Conservation (phyloP, 1,284 basidiomycete species). For the Abortiporus biennis region DNA sequence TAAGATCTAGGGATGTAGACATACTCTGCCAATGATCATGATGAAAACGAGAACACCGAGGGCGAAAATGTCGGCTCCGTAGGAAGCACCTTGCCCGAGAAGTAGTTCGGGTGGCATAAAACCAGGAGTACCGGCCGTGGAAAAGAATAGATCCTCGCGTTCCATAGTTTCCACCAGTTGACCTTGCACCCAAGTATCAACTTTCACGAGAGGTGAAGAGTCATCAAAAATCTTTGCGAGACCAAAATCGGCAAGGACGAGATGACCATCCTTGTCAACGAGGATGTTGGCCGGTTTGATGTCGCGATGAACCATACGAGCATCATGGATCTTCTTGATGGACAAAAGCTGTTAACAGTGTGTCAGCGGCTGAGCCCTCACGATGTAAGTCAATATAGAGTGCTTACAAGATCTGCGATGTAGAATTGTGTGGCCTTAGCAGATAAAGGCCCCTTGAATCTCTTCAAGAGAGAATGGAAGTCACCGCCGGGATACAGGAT, state of each 20-base stretch:
- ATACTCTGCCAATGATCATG: constrained; percentile 51
- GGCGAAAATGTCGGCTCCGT: constrained; percentile 64
- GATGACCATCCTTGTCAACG: background rate
- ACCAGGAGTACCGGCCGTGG: constrained; percentile 49
- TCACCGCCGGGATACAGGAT: background rate
- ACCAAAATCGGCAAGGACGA: background rate
- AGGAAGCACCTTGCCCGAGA: constrained; percentile 58
- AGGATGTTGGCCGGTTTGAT: background rate
- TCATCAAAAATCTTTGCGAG: background rate
- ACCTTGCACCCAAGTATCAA: background rate
- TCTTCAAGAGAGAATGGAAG: background rate
- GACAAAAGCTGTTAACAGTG: background rate
- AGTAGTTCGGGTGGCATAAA: constrained; percentile 64
- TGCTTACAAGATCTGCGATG: background rate
- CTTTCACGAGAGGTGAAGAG: background rate
- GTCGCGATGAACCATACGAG: background rate
- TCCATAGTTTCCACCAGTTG: constrained; percentile 21
- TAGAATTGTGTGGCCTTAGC: background rate
- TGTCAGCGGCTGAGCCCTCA: background rate
- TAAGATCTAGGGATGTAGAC: constrained; percentile 1
- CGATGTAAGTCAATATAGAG: background rate
- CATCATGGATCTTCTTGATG: background rate
- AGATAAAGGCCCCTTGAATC: background rate
- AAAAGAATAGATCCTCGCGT: no score
- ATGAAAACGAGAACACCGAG: constrained; percentile 44